phyloP scores from a whole-genome alignment of 441 rosid species.

The Euphorbia corollata region DNA sequence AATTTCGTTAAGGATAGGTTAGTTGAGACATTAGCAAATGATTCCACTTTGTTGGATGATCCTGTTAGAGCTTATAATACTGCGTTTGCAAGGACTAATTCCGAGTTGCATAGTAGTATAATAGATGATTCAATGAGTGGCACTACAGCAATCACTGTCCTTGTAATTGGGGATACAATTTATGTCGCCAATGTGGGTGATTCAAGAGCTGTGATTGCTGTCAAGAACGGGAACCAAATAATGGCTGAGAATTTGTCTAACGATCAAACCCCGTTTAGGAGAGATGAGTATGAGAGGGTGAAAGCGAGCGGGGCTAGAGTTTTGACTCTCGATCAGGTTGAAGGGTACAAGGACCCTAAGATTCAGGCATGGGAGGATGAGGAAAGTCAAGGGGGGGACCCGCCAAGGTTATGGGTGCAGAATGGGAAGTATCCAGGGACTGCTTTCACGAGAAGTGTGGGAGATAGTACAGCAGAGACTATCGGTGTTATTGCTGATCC shows the following conservation, averaged over 20 bases:
- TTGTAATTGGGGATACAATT: conserved; percentile 67
- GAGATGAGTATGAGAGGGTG: conserved; percentile 87
- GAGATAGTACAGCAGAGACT: conserved; percentile 72
- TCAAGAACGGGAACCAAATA: conserved; percentile 47
- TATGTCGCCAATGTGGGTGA: conserved; percentile 89
- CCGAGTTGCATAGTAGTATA: conserved; percentile 57
- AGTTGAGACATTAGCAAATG: conserved; percentile 58
- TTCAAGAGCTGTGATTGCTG: conserved; percentile 84
- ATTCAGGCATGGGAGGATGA: conserved; percentile 58
- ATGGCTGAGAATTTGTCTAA: conserved; percentile 68
- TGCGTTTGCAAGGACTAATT: conserved; percentile 53
- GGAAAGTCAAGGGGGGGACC: conserved; percentile 54
- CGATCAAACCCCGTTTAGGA: conserved; percentile 93
- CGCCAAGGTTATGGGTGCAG: conserved; percentile 94
- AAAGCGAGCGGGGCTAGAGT: conserved; percentile 87
- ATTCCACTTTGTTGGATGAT: conserved; percentile 55
- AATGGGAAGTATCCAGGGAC: conserved; percentile 90
- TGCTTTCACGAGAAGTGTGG: conserved; percentile 84
- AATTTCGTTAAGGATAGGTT: conserved; percentile 69
- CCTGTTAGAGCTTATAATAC: conserved; percentile 62
- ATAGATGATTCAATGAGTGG: conserved; percentile 93
- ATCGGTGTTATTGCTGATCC: conserved; percentile 84
- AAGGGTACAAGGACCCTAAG: conserved; percentile 75
- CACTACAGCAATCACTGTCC: conserved; percentile 87
- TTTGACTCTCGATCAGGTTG: conserved; percentile 78